Conservation (phyloP, 306 rosid genomes). For the Argentina anserina region DNA sequence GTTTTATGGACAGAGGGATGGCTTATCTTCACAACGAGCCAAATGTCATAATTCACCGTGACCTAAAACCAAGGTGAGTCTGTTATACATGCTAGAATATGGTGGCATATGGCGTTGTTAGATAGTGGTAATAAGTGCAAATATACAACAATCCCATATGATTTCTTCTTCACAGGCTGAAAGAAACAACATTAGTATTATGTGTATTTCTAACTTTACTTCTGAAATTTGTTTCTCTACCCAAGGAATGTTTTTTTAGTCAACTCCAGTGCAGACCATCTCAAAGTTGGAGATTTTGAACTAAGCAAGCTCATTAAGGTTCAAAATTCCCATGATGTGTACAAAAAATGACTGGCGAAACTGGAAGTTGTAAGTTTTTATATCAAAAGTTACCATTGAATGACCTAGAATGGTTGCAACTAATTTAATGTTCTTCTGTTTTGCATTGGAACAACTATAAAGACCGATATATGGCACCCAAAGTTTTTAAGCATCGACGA, state of each 20-base stretch:
- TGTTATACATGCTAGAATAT: slow-evolving; percentile 18
- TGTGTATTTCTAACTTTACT: slow-evolving; percentile 8
- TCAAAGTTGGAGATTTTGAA: slow-evolving; percentile 97
- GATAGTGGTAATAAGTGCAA: neutral
- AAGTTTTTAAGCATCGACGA: slow-evolving; percentile 81
- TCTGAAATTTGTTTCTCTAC: slow-evolving; percentile 23
- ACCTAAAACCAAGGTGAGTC: slow-evolving; percentile 87
- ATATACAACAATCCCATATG: neutral
- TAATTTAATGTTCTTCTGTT: slow-evolving; percentile 9
- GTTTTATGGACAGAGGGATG: slow-evolving; percentile 73
- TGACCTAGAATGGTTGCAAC: neutral
- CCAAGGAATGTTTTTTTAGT: slow-evolving; percentile 93
- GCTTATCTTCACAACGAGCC: slow-evolving; percentile 97
- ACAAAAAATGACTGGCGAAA: slow-evolving; percentile 99
- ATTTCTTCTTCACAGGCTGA: neutral
- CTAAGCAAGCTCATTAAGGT: slow-evolving; percentile 95
- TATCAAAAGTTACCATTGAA: slow-evolving; percentile 15
- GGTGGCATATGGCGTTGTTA: slow-evolving; percentile 6
- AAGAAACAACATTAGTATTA: too few relatives aligned
- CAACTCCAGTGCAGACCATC: slow-evolving; percentile 91
- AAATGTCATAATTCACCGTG: slow-evolving; percentile 82
- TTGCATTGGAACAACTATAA: slow-evolving; percentile 29
- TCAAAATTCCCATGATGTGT: slow-evolving; percentile 86
- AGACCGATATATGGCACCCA: slow-evolving; percentile 98
- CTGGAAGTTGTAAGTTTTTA: slow-evolving; percentile 94